Base-by-base conservation (phyloP, 371 early-diverging fungal genomes). In the Ecytonucleospora hepatopenaei region DNA sequence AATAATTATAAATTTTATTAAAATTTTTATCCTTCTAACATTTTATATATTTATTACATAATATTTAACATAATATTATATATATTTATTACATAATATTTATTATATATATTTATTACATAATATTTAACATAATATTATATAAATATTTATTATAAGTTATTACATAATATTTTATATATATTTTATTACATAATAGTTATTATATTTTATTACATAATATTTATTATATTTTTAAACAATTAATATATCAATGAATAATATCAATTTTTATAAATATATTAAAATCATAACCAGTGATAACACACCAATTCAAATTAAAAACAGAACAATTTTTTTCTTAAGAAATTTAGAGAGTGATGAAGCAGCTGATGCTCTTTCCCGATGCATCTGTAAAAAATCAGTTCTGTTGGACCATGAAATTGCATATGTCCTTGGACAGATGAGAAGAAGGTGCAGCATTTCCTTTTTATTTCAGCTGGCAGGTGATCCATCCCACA, bases 391-490 rank as follows among this genome's bases (percentile, higher is more conserved):
- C 66, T 76, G 74, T 55, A 89, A 88, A 71, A 85, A 85, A 40
- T 91, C 92, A 27, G 91, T 90, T 35, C 83, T 97, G 53, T 83
- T 96, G 60, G 91, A 92, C 80, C 98, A 97, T 77, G 98, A 97
- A 81, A 80, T 94, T 48, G 95, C 95, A 59, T 97, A 96, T 79
- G 90, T 90, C 58, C 83, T 97, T 63, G 98, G 98, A 58, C 97
- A 97, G 81, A 94, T 93, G 86, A 87, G 88, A 72, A 54, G 68
- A 56, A 81, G 82, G 32, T 71, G 78, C n/a, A 90, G 94, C 21
- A 85, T 90, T 48, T 82, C 84, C 0, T 78, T 84, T 19, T 83
- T 97, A 19, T 71, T 72, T 58, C 48, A 65, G 8, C 86, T 92
- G 5, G 78, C 92, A n/a, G 79, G 78, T 31, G 78, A 88, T 67